Percentiles rank a stretch among this genome's conserved stretches.
These are phyloP conservation scores for Tolypocladium guangdongense DNA, from an alignment of 2,329 filamentous ascomycete genomes.

Conservation along the genomic window DNA sequence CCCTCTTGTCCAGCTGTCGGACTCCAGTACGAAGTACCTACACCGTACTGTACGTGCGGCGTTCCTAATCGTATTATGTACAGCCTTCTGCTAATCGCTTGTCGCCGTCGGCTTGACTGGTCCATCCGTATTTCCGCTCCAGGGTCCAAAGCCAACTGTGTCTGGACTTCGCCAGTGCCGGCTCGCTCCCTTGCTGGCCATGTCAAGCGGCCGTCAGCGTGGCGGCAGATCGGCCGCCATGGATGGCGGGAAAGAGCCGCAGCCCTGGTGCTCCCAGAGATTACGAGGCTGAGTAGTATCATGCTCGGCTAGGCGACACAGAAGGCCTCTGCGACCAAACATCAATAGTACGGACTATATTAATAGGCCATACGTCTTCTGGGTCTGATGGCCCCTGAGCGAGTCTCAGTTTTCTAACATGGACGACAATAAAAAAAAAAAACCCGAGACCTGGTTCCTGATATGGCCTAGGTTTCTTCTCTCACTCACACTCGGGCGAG, in stretches of 20 bases:
- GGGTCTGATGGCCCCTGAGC: too few relatives aligned
- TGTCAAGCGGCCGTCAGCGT: neutral
- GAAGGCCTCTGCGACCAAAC: neutral
- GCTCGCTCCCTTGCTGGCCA: neutral
- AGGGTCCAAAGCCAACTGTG: neutral
- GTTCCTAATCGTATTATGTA: neutral
- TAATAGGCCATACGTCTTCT: too few relatives aligned
- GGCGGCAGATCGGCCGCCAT: neutral
- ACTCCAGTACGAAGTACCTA: neutral
- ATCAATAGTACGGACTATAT: neutral
- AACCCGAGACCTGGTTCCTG: neutral
- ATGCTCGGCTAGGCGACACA: neutral
- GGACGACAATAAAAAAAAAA: neutral
- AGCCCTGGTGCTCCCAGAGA: neutral
- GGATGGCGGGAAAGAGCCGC: neutral
- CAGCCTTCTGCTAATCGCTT: neutral
- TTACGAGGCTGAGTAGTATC: neutral
- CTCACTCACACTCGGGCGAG: conserved; percentile 4
- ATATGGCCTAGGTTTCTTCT: conserved; percentile 8
- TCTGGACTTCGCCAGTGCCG: neutral
- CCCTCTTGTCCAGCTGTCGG: neutral
- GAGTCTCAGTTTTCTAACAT: neutral
- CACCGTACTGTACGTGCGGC: neutral
- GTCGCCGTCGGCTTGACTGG: neutral
- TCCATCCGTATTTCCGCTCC: neutral